phyloP scores from a whole-genome alignment of 352 stramenopile species.

The Thalassiosira livingstoniorum region DNA sequence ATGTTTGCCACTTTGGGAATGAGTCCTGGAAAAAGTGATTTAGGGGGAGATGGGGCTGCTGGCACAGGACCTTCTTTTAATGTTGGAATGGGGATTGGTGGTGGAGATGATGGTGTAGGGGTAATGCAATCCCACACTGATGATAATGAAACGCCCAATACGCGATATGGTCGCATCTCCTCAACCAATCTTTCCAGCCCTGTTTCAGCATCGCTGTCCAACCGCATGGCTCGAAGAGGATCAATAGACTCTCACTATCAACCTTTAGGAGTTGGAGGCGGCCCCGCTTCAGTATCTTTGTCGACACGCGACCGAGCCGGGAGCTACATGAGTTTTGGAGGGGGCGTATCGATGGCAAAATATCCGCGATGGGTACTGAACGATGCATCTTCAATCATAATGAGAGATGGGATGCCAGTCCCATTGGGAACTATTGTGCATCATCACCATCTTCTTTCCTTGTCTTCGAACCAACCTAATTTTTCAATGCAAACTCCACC shows the following conservation, averaged over 20 bases:
- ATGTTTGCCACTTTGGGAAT: constrained; percentile 59
- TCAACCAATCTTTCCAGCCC: not conserved
- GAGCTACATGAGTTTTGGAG: too few species aligned
- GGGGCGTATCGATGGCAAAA: constrained; percentile 2
- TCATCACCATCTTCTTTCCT: constrained; percentile 46
- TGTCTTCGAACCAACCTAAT: not conserved
- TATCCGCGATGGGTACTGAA: constrained; percentile 56
- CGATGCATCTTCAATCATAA: constrained; percentile 53
- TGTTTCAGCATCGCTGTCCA: constrained; percentile 1
- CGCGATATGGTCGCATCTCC: constrained; percentile 32
- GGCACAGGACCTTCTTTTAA: not conserved
- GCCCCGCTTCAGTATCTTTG: not conserved
- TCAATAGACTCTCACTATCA: constrained; percentile 9
- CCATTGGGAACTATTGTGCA: constrained; percentile 47
- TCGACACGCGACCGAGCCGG: constrained; percentile 34
- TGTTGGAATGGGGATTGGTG: not conserved
- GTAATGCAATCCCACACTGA: not conserved
- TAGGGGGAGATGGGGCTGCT: constrained; percentile 9
- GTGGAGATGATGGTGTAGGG: not conserved
- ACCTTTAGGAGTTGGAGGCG: not conserved
- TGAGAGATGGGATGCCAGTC: constrained; percentile 54
- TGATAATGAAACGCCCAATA: constrained; percentile 11
- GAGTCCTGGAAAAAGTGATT: constrained; percentile 13
- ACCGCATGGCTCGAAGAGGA: not conserved
- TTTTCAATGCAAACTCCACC: too few species aligned